Conservation (phyloP, 1,284 basidiomycete genomes). For the Moniliella sp. region DNA sequence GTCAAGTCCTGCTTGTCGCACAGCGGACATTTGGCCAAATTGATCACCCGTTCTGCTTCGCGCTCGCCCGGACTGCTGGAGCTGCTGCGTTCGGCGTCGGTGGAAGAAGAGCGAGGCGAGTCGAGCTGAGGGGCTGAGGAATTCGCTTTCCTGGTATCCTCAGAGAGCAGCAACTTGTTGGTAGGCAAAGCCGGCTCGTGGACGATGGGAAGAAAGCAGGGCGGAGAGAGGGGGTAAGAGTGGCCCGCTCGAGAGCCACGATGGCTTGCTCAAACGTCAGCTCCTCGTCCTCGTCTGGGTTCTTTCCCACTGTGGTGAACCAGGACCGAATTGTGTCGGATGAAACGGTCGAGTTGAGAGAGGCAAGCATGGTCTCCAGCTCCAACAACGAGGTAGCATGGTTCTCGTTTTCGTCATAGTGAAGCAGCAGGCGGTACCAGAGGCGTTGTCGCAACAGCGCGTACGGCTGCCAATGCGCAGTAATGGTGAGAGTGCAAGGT, state of each 20-base stretch:
- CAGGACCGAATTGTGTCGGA: slow-evolving; percentile 51
- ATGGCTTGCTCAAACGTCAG: slow-evolving; percentile 60
- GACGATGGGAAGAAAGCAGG: background rate
- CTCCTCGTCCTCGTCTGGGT: slow-evolving; percentile 45
- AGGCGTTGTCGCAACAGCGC: slow-evolving; percentile 43
- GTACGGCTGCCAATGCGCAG: slow-evolving; percentile 85
- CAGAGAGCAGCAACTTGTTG: background rate
- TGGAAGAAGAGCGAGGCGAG: too few relatives aligned
- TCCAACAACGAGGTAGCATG: slow-evolving; percentile 60
- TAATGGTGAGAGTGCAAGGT: slow-evolving; percentile 30
- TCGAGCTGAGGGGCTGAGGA: too few relatives aligned
- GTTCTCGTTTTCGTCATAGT: slow-evolving; percentile 76
- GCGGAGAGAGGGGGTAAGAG: too few relatives aligned
- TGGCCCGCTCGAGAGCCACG: slow-evolving; percentile 44
- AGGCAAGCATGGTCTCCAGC: slow-evolving; percentile 85
- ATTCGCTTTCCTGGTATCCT: background rate
- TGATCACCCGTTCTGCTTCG: slow-evolving; percentile 58
- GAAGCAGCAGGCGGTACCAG: slow-evolving; percentile 69
- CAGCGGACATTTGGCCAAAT: slow-evolving; percentile 74
- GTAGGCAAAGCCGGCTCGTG: background rate
- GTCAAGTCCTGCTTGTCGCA: slow-evolving; percentile 69
- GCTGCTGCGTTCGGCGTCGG: too few relatives aligned
- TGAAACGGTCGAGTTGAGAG: slow-evolving; percentile 76
- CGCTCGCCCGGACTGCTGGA: too few relatives aligned
- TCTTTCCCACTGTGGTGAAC: slow-evolving; percentile 40